Percentiles rank a stretch among this genome's conserved stretches.
These are phyloP conservation scores for Persicaria maculosa DNA, from an alignment of 148 eudicot species.

Conservation along the genomic window DNA sequence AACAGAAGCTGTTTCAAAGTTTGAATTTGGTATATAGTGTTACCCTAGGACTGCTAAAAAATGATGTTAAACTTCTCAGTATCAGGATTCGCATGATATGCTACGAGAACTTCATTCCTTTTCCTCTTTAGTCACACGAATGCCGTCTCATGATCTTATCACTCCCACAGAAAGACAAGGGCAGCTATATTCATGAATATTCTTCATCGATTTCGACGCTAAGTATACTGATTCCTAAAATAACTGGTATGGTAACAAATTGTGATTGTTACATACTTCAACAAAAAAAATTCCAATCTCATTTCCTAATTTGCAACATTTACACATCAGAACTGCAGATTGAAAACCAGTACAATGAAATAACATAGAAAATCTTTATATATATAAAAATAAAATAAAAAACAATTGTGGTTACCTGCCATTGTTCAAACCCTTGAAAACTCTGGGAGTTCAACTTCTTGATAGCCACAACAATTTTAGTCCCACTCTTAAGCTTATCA, in stretches of 20 bases:
- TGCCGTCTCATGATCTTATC: background rate
- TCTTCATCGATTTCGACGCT: background rate
- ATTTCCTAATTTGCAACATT: background rate
- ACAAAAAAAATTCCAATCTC: background rate
- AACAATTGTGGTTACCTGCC: conserved; percentile 34
- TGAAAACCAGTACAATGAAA: background rate
- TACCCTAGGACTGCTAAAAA: no score
- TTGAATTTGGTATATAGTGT: no score
- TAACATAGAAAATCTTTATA: background rate
- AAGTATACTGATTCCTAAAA: background rate
- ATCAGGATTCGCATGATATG: no score
- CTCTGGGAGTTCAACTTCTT: conserved; percentile 69
- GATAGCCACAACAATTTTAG: conserved; percentile 62
- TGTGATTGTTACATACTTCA: background rate
- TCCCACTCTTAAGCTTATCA: conserved; percentile 38
- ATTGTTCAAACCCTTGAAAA: conserved; percentile 67
- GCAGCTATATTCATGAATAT: background rate
- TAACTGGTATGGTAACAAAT: background rate
- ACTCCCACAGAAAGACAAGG: background rate
- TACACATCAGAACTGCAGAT: background rate
- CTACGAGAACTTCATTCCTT: no score
- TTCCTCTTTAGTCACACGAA: background rate
- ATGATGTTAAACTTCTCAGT: no score
- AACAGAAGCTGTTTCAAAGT: no score
- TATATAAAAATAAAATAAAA: no score